Percentiles rank a stretch among this genome's conserved stretches.
Conservation (phyloP, 345 rosid species). For the Carallia brachiata region DNA sequence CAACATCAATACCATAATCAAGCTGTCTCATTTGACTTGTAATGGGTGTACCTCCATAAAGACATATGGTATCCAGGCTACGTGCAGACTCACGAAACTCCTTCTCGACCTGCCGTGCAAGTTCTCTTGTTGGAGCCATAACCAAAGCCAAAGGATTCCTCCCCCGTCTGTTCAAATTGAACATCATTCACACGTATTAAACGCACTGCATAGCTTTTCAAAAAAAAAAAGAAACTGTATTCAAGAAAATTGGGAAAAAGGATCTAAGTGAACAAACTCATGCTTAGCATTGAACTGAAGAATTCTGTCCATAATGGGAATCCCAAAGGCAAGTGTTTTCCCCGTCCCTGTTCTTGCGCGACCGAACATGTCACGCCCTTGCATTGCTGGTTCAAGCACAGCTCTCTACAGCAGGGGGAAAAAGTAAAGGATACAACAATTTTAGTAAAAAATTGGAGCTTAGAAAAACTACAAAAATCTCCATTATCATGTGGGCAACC, state of each 20-base stretch:
- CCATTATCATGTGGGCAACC: no score
- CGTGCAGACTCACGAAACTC: constrained; percentile 82
- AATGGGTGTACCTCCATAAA: constrained; percentile 92
- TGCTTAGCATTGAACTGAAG: constrained; percentile 72
- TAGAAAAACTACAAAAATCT: background rate
- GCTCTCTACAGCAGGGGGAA: constrained; percentile 50
- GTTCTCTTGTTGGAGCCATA: constrained; percentile 97
- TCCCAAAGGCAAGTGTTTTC: constrained; percentile 97
- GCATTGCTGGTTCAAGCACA: constrained; percentile 94
- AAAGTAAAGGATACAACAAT: background rate
- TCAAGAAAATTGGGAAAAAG: background rate
- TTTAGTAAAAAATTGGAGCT: background rate
- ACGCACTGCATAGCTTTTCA: background rate
- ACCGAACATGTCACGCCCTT: constrained; percentile 91
- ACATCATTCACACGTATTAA: background rate
- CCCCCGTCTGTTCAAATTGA: constrained; percentile 51
- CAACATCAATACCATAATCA: constrained; percentile 76
- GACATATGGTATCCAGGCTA: constrained; percentile 76
- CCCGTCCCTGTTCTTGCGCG: constrained; percentile 97
- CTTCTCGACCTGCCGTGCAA: constrained; percentile 89
- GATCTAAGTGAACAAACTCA: constrained; percentile 51
- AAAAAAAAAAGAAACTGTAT: background rate
- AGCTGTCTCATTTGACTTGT: constrained; percentile 68
- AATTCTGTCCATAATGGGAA: constrained; percentile 78
- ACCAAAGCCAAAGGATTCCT: constrained; percentile 86